These are phyloP conservation scores for Alloteropsis semialata DNA, from an alignment of 176 grass and related monocot genomes.

Conservation along the genomic window DNA sequence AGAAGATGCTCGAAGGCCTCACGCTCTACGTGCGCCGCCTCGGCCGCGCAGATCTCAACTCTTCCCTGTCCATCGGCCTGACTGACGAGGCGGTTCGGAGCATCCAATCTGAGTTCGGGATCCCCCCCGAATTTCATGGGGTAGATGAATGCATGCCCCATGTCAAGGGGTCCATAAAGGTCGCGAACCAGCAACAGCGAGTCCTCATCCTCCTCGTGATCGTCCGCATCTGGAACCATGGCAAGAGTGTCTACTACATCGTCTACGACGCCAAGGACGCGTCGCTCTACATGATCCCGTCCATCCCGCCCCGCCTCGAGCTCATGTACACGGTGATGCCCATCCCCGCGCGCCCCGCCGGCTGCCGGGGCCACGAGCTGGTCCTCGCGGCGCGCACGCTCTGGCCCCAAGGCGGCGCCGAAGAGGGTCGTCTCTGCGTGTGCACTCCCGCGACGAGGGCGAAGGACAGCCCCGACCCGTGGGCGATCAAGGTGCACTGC, in stretches of 20 bases:
- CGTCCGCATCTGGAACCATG: not conserved
- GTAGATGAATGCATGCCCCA: too few relatives aligned
- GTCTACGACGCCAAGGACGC: not conserved
- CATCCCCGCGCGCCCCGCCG: not conserved
- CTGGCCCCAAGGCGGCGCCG: too few relatives aligned
- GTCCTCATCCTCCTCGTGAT: not conserved
- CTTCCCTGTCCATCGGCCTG: too few relatives aligned
- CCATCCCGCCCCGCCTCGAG: not conserved
- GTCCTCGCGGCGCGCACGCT: not conserved
- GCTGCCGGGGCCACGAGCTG: not conserved
- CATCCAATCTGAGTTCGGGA: too few relatives aligned
- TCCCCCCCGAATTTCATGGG: too few relatives aligned
- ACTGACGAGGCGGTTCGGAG: too few relatives aligned
- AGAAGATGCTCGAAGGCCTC: too few relatives aligned
- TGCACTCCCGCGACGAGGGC: not conserved
- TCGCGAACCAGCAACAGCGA: not conserved
- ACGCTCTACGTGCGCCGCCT: too few relatives aligned
- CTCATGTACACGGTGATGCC: not conserved
- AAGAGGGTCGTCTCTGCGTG: not conserved
- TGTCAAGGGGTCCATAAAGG: not conserved
- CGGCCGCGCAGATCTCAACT: too few relatives aligned
- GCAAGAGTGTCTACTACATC: not conserved
- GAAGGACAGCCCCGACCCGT: not conserved
- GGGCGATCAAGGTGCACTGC: not conserved
- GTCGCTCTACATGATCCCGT: not conserved